Conservation (phyloP, 2,329 filamentous ascomycete species). For the Aspergillus pseudonomiae region DNA sequence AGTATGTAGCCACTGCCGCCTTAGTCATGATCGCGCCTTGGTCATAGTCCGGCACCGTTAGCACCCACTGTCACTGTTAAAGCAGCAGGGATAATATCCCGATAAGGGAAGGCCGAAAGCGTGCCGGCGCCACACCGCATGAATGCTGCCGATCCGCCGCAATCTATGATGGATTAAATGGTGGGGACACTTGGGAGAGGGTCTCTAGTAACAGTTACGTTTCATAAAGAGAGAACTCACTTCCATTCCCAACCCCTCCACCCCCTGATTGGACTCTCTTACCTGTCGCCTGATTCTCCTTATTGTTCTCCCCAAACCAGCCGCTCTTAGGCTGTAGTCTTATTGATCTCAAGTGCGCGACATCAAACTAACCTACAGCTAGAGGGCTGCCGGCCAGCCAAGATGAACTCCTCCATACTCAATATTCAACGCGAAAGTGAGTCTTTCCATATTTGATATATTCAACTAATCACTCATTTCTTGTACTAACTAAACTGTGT, state of each 20-base stretch:
- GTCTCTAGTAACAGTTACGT: conserved; percentile 24
- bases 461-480: no score
- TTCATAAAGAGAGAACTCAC: conserved; percentile 25
- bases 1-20: background rate
- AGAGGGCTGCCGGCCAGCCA: conserved; percentile 47
- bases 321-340: conserved; percentile 8
- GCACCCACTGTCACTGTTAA: background rate
- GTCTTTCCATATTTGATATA: conserved; percentile 25
- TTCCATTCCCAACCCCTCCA: background rate
- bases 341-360: conserved; percentile 13
- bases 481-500: background rate
- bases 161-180: conserved; percentile 13
- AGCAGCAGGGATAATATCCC: background rate
- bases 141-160: conserved; percentile 5
- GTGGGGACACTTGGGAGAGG: conserved; percentile 20
- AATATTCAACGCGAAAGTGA: conserved; percentile 79
- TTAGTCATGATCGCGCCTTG: background rate
- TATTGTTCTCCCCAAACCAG: background rate
- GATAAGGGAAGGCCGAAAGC: background rate
- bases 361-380: conserved; percentile 24
- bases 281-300: background rate
- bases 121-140: conserved; percentile 5
- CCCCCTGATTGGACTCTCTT: conserved; percentile 6
- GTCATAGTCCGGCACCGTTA: background rate
- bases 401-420: conserved; percentile 82